Base-by-base conservation (phyloP, 2,329 filamentous ascomycete species). In the Tympanopsis confertula region DNA sequence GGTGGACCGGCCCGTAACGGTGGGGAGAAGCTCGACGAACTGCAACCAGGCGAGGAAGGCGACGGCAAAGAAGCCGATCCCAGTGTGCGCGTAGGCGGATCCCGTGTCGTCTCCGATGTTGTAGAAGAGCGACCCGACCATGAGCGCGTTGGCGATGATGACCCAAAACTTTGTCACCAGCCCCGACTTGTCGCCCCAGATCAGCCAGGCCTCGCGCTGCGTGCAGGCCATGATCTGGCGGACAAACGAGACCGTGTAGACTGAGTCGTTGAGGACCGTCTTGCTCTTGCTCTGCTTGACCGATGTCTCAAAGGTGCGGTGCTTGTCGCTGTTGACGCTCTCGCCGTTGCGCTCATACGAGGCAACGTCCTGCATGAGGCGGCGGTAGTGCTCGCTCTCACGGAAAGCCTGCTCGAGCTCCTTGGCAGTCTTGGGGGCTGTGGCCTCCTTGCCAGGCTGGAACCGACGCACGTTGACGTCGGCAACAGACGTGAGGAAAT, bases 401-500 rank as follows among this genome's bases (percentile, higher is more conserved):
- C 57, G 60, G 56, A 77, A 81, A 1, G 68, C 65, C 2, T 57
- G 54, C 47, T 79, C 74, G 2, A 89, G 69, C 24, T 85, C 82
- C 36, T 74, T 69, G 0, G 83, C 62, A 0, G 79, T 82, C 49
- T 78, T 82, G 0, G 84, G 85, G 1, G 79, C 74, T 3, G 69
- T 72, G 5, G 69, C 62, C 48, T 87, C 77, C 45, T 67, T 78
- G 1, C 80, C 82, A 0, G 65, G 56, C 15, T 79, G 71, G 52
- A 87, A 79, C 13, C 71, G 68, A 24, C 86, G 71, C 49, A 86
- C 83, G 7, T 70, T 73, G 1, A 79, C 73, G 51, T 89, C 85
- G 1, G 82, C 86, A 13, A 86, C 67, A 0, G 81, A 78, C 1
- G 83, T 87, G 33, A 88, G 57, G 58, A 87, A 88, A 52, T 88